Evolutionary conservation across 1,284 basidiomycete genomes (phyloP), one percentile per base, ranked within the genome.

Genomic region (Peniophora sp.): DNA sequence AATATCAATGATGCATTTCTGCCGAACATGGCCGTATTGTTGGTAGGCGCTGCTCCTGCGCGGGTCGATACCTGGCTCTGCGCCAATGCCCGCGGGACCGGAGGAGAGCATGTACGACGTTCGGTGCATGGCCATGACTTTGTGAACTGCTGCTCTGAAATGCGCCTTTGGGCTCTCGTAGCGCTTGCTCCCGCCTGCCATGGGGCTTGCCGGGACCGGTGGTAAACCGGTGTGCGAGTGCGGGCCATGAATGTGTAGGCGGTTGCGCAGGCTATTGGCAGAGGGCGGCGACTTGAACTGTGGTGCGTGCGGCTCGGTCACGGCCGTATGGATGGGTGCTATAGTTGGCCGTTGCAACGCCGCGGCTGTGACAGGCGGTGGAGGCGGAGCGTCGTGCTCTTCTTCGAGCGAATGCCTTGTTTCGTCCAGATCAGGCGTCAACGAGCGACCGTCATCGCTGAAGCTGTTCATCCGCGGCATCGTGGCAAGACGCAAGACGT

Each of bases 41-140:
- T 74, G 54, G 54, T 71, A 72, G 3, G 79, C 74, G 49, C 72
- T 74, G 5, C 71, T 68, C 20, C 75, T 73, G 44, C 72, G 69
- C 19, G 81, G 79, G 63, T 85, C 77, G 39, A 83, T 65, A 48
- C 83, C 83, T 16, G 81, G 83, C 59, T 85, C 83, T 11, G 78
- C 80, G 32, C 82, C 82, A 43, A 77, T 58, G 23, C 63, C 60
- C 8, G 44, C 44, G 3, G n/a, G n/a, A 12, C 63, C 61, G 19
- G 60, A 57, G 25, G 65, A 56, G 49, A 81, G 56, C 36, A 67
- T 55, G 1, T 71, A 66, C 17, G 77, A 73, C 16, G 77, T 74
- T n/a, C 74, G 74, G 48, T 71, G 70, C 67, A 83, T 69, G 12
- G 72, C 66, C 52, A 83, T 82, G 45, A 83, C 69, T 60, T 78